Percentiles rank a stretch among this genome's conserved stretches.
Conservation (phyloP, 75 land plant genomes). For the Selaginella tamariscina region DNA sequence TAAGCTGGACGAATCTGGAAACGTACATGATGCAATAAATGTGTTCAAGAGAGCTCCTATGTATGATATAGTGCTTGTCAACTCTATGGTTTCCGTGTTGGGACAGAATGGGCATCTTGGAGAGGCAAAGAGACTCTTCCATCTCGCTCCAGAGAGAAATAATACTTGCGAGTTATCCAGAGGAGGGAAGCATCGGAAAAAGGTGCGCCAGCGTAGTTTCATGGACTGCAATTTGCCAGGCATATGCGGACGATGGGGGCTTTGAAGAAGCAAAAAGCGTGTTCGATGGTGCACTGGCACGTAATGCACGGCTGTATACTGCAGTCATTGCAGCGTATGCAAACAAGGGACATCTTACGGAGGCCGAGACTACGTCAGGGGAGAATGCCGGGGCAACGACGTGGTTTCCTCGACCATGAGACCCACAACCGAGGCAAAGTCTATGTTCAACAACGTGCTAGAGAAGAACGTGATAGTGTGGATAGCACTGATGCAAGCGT, state of each 20-base stretch:
- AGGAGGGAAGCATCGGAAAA: too few relatives aligned
- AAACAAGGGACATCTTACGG: too few relatives aligned
- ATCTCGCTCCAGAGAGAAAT: too few relatives aligned
- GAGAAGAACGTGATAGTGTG: neutral
- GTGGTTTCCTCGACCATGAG: neutral
- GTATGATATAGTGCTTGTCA: neutral
- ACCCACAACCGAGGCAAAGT: neutral
- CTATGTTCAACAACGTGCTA: neutral
- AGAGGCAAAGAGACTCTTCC: neutral
- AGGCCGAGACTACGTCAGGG: too few relatives aligned
- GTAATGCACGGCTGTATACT: neutral
- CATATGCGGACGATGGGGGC: neutral
- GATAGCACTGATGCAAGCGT: neutral
- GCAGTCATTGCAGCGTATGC: neutral
- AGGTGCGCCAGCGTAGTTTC: neutral
- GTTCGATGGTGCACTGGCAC: neutral
- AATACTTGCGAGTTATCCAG: too few relatives aligned
- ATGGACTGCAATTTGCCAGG: neutral
- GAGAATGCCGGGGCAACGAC: neutral
- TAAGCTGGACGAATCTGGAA: neutral
- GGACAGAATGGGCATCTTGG: neutral
- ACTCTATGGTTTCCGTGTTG: neutral
- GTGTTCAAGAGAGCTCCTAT: neutral
- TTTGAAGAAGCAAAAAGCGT: neutral
- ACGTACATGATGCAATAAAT: neutral